Evolutionary conservation across 306 rosid genomes (phyloP).

Genomic region (Albizia julibrissin): DNA sequence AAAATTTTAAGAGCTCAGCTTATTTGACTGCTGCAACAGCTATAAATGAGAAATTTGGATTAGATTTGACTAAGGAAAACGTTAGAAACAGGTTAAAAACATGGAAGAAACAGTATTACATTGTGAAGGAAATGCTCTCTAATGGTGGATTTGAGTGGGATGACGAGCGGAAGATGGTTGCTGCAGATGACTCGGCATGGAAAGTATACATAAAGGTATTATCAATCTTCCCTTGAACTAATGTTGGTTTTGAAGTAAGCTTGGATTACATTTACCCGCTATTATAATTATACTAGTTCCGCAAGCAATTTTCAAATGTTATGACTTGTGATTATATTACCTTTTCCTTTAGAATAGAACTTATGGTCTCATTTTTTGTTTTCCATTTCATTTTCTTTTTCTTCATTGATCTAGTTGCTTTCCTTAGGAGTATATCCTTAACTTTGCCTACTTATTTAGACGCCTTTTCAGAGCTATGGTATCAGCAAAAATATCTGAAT

Average conservation of each 20-base stretch:
- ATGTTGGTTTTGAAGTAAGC: slow-evolving; percentile 24
- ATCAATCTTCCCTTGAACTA: slow-evolving; percentile 22
- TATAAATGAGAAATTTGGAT: slow-evolving; percentile 53
- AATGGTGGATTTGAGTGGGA: slow-evolving; percentile 57
- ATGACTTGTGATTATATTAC: not conserved
- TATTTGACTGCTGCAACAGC: slow-evolving; percentile 43
- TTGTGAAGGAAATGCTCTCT: slow-evolving; percentile 51
- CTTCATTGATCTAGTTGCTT: not conserved
- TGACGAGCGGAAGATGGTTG: slow-evolving; percentile 47
- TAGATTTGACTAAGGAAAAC: slow-evolving; percentile 52
- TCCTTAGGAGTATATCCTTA: not conserved
- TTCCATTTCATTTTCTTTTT: not conserved
- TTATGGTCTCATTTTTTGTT: not conserved
- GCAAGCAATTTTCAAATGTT: slow-evolving; percentile 11
- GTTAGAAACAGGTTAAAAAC: slow-evolving; percentile 45
- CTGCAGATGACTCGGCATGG: slow-evolving; percentile 54
- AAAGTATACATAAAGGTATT: slow-evolving; percentile 50
- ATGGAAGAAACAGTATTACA: slow-evolving; percentile 53
- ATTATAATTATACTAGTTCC: not conserved
- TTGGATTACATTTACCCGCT: slow-evolving; percentile 25
- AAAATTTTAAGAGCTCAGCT: slow-evolving; percentile 50
- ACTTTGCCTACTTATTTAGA: not conserved
- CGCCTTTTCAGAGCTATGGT: not conserved
- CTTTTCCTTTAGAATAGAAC: slow-evolving; percentile 2
- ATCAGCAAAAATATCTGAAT: not conserved